Evolutionary conservation across 148 eudicot genomes (phyloP).

Genomic region (Vaccinium darrowii): DNA sequence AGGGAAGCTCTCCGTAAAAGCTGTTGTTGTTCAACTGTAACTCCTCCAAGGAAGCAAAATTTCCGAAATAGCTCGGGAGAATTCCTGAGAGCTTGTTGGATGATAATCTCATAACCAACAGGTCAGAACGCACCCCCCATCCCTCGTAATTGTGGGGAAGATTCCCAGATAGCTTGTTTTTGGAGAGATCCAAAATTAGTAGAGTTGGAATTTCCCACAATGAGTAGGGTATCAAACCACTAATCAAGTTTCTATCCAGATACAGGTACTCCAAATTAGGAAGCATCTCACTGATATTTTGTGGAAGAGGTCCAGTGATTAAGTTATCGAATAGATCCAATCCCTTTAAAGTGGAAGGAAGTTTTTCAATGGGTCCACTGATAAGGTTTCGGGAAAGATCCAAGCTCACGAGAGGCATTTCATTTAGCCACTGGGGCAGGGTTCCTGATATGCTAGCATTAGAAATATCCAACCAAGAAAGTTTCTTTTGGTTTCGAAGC

Average conservation of each 20-base stretch:
- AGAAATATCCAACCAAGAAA: background rate
- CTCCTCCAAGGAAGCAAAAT: background rate
- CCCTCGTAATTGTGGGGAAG: constrained; percentile 25
- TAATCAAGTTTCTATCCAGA: constrained; percentile 3
- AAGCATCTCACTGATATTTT: background rate
- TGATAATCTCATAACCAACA: constrained; percentile 11
- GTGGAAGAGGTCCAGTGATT: background rate
- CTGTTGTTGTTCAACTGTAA: constrained; percentile 16
- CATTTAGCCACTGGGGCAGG: constrained; percentile 6
- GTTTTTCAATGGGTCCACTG: background rate
- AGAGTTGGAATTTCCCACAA: background rate
- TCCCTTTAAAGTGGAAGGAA: background rate
- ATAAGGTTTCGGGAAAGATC: constrained; percentile 21
- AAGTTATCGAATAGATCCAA: background rate
- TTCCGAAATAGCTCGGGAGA: constrained; percentile 26
- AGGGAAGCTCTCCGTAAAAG: no score
- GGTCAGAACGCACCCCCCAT: background rate
- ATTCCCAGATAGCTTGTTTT: background rate
- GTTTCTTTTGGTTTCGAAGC: constrained; percentile 16
- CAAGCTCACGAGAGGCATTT: constrained; percentile 15
- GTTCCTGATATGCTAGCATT: constrained; percentile 18
- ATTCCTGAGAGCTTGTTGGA: constrained; percentile 32
- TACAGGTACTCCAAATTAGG: constrained; percentile 17
- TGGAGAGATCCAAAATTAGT: background rate
- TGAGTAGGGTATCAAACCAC: constrained; percentile 6